Evolutionary conservation across 352 stramenopile species (phyloP).

Genomic region (Pythium pyrilobum): DNA sequence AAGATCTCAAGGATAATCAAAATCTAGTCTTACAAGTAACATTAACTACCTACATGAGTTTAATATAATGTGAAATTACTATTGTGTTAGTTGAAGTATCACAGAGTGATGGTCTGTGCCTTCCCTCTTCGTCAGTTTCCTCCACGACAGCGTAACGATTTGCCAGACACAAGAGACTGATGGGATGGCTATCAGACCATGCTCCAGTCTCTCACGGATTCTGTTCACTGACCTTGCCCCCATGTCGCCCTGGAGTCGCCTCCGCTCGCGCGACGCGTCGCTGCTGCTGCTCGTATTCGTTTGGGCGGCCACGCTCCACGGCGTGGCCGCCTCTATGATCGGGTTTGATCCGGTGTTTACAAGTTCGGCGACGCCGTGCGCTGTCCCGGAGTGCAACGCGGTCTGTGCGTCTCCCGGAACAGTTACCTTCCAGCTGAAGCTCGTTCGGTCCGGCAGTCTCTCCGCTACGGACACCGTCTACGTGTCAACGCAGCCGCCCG

Average conservation of each 20-base stretch:
- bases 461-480: constrained; percentile 25
- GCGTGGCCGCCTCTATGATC: constrained; percentile 15
- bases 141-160: too few relatives aligned
- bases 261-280: neutral
- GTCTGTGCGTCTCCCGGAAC: constrained; percentile 29
- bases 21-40: too few relatives aligned
- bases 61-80: too few relatives aligned
- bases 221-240: too few relatives aligned
- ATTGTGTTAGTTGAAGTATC: constrained; percentile 12
- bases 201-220: too few relatives aligned
- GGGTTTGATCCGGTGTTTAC: constrained; percentile 34
- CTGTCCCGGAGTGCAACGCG: constrained; percentile 29
- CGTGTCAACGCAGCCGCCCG: constrained; percentile 28
- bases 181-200: too few relatives aligned
- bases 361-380: constrained; percentile 16
- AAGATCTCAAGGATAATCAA: too few relatives aligned
- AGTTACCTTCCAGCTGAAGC: constrained; percentile 26
- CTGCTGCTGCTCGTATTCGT: constrained; percentile 7
- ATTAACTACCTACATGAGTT: too few relatives aligned
- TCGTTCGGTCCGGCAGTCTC: constrained; percentile 27
- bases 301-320: neutral
- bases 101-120: constrained; percentile 21
- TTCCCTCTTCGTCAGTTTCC: too few relatives aligned
- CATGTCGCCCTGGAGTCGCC: too few relatives aligned
- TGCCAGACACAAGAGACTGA: too few relatives aligned